phyloP scores from a whole-genome alignment of 2,329 filamentous ascomycete species.

The Colletotrichum kahawae region DNA sequence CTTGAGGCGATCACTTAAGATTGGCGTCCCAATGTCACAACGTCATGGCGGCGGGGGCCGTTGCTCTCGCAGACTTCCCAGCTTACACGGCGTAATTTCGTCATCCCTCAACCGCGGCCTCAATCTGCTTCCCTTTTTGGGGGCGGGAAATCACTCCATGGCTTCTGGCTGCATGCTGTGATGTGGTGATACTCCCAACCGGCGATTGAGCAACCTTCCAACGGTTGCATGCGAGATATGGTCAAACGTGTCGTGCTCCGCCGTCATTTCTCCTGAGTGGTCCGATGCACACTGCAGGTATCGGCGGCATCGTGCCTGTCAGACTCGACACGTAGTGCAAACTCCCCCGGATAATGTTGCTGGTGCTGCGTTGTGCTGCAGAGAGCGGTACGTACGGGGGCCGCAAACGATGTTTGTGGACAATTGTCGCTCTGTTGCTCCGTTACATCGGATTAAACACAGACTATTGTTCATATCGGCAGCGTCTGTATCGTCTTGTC shows the following conservation, averaged over 20 bases:
- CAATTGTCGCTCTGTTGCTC: not conserved
- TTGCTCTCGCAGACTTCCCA: not conserved
- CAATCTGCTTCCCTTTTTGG: not conserved
- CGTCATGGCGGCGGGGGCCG: constrained; percentile 12
- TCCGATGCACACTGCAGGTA: constrained; percentile 1
- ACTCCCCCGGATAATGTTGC: not conserved
- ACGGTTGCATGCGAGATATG: constrained; percentile 11
- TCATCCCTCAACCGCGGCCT: not conserved
- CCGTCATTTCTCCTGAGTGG: not conserved
- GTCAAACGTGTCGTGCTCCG: not conserved
- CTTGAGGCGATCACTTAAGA: constrained; percentile 11
- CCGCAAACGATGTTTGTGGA: not conserved
- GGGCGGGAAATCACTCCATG: not conserved
- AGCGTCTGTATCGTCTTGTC: not conserved
- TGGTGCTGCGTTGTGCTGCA: not conserved
- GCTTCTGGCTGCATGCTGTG: not conserved
- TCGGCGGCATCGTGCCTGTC: constrained; percentile 4
- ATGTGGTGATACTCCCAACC: not conserved
- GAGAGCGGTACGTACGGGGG: not conserved
- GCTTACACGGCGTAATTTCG: not conserved
- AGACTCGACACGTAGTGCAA: constrained; percentile 15
- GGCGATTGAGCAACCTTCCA: constrained; percentile 5
- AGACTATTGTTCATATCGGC: not conserved
- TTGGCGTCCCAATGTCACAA: constrained; percentile 17
- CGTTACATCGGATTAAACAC: not conserved